Evolutionary conservation across 192 early-diverging fungal genomes (phyloP), one percentile per base, ranked within the genome.

Genomic region (Physocladia obscura): DNA sequence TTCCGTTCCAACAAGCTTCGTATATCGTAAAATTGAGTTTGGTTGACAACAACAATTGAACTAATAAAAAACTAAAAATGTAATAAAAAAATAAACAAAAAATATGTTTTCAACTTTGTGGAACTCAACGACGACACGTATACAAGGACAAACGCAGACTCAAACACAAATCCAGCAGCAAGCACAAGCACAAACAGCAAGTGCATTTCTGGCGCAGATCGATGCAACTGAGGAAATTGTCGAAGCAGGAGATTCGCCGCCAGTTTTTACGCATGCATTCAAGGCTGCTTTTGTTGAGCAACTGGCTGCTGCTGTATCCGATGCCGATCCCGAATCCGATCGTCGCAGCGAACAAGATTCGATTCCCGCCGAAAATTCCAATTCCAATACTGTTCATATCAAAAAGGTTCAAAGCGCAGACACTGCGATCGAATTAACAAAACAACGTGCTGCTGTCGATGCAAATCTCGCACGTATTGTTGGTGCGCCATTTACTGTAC

Each of bases 401-500:
- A 44, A 44, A n/a, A 44, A 44, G n/a, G 40, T 13, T 13, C 15
- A 15, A 4, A 21, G 6, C 17, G 34, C 59, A 17, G 39, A 4
- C 17, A 24, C 34, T 13, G 59, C 34, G 13, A 8, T 19, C 40
- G 40, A 44, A n/a, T n/a, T n/a, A n/a, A n/a, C n/a, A n/a, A n/a
- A n/a, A n/a, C n/a, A n/a, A n/a, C n/a, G n/a, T n/a, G 40, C 8
- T n/a, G 40, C 40, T 13, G 59, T 35, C 29, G 39, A 62, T 26
- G 26, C 6, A 5, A 62, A 38, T 22, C 34, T 62, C 4, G 52
- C 52, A 15, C 35, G 31, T 29, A 15, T 54, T 27, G 36, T 68
- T 26, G 65, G 65, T 39, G 38, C 65, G 3, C 51, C 50, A 21
- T 36, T 68, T 8, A 52, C 32, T 26, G 65, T 57, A 22, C 29